Percentiles rank a stretch among this genome's conserved stretches.
Conservation (phyloP, 108 stramenopile genomes). For the Aureococcus anophagefferens region DNA sequence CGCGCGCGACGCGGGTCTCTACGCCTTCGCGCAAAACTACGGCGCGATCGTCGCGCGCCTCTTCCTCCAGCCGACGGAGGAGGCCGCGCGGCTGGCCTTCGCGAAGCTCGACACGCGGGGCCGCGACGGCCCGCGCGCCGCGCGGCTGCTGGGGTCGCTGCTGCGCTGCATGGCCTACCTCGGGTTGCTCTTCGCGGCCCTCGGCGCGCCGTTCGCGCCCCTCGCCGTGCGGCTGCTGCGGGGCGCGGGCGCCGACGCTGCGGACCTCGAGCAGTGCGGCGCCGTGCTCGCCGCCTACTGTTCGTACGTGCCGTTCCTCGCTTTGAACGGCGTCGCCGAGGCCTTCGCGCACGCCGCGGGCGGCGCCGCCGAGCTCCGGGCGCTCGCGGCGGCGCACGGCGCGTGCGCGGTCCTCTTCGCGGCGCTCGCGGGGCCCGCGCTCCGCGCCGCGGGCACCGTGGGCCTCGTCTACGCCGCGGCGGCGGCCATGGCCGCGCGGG, state of each 20-base stretch:
- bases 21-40: constrained; percentile 14
- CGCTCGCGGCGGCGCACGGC: not conserved
- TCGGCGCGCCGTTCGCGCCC: not conserved
- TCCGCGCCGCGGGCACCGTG: not conserved
- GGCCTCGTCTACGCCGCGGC: not conserved
- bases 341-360: not conserved
- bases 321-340: not conserved
- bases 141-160: not conserved
- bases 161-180: not conserved
- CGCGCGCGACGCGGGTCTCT: constrained; percentile 5
- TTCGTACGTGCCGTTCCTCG: not conserved
- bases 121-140: too few relatives aligned
- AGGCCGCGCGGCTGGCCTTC: constrained; percentile 7
- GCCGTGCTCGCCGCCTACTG: not conserved
- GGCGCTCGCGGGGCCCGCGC: not conserved
- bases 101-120: not conserved
- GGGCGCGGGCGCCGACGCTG: not conserved
- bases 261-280: not conserved
- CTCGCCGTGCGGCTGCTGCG: not conserved
- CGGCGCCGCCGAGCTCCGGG: not conserved
- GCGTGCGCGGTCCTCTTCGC: not conserved
- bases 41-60: constrained; percentile 13
- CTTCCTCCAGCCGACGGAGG: constrained; percentile 7
- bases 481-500: too few relatives aligned
- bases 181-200: not conserved